phyloP scores from a whole-genome alignment of 1,284 basidiomycete species.

The Phellopilus nigrolimitatus region DNA sequence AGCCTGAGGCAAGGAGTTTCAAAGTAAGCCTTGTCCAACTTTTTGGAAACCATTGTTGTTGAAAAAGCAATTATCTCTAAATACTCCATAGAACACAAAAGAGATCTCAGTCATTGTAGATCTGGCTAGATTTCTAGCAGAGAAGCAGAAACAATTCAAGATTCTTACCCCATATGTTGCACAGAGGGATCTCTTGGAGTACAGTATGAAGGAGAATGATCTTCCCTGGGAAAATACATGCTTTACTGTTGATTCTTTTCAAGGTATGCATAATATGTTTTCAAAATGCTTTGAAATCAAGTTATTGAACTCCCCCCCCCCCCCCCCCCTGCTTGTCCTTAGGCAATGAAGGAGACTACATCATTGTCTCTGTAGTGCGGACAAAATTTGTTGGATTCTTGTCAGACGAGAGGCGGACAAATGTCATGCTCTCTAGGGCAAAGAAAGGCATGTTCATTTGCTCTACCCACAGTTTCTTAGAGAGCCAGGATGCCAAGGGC shows the following conservation, averaged over 20 bases:
- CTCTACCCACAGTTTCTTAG: slow-evolving; percentile 51
- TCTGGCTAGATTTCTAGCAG: slow-evolving; percentile 44
- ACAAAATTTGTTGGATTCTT: slow-evolving; percentile 56
- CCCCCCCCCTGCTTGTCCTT: too few species aligned
- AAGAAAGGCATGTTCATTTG: slow-evolving; percentile 65
- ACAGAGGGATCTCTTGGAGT: slow-evolving; percentile 51
- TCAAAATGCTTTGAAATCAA: slow-evolving; percentile 8
- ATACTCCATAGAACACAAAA: slow-evolving; percentile 39
- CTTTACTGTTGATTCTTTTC: slow-evolving; percentile 66
- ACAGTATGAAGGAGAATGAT: slow-evolving; percentile 37
- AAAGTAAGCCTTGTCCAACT: slow-evolving; percentile 32
- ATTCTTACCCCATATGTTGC: slow-evolving; percentile 71
- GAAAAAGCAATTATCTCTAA: not conserved
- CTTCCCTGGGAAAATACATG: slow-evolving; percentile 55
- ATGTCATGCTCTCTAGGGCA: slow-evolving; percentile 55
- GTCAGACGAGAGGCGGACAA: slow-evolving; percentile 48
- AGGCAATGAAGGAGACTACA: slow-evolving; percentile 61
- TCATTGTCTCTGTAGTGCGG: slow-evolving; percentile 61
- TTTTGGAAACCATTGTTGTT: not conserved
- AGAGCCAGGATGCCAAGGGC: slow-evolving; percentile 34
- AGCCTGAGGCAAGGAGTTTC: slow-evolving; percentile 36
- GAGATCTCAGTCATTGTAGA: slow-evolving; percentile 44
- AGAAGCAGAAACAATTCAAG: slow-evolving; percentile 40
- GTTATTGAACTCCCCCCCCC: not conserved
- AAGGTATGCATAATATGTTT: slow-evolving; percentile 38